phyloP scores from a whole-genome alignment of 768 basidiomycete genomes.

The Lactarius deliciosus region DNA sequence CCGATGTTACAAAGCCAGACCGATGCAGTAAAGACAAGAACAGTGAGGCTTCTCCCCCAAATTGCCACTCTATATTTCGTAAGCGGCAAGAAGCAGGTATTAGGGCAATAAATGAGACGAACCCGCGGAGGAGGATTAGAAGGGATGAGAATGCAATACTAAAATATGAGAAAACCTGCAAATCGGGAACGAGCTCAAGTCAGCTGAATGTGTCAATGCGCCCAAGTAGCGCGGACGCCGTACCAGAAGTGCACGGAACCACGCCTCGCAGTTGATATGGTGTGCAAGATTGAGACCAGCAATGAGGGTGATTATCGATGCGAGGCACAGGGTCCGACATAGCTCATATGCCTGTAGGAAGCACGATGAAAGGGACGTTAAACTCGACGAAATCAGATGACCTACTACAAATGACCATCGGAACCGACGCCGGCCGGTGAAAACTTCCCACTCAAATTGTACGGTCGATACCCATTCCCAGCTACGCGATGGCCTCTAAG shows the following conservation, averaged over 20 bases:
- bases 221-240: background rate
- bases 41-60: slow-evolving; percentile 6
- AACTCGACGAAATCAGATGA: background rate
- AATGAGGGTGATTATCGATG: background rate
- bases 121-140: slow-evolving; percentile 17
- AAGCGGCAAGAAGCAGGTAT: background rate
- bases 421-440: slow-evolving; percentile 10
- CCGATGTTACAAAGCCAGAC: slow-evolving; percentile 13
- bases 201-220: background rate
- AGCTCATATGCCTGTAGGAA: slow-evolving; percentile 5
- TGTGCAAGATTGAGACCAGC: slow-evolving; percentile 7
- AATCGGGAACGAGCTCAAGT: background rate
- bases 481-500: background rate
- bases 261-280: slow-evolving; percentile 2
- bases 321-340: slow-evolving; percentile 5
- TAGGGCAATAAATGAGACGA: background rate
- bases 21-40: background rate
- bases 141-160: slow-evolving; percentile 9
- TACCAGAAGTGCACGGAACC: slow-evolving; percentile 12
- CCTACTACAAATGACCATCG: slow-evolving; percentile 15
- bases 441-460: slow-evolving; percentile 15
- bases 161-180: slow-evolving; percentile 12
- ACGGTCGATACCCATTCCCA: slow-evolving; percentile 14
- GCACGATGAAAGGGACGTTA: background rate
- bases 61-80: slow-evolving; percentile 7